These are phyloP conservation scores for Porpolomopsis calyptriformis DNA, from an alignment of 768 basidiomycete species.

Conservation along the genomic window DNA sequence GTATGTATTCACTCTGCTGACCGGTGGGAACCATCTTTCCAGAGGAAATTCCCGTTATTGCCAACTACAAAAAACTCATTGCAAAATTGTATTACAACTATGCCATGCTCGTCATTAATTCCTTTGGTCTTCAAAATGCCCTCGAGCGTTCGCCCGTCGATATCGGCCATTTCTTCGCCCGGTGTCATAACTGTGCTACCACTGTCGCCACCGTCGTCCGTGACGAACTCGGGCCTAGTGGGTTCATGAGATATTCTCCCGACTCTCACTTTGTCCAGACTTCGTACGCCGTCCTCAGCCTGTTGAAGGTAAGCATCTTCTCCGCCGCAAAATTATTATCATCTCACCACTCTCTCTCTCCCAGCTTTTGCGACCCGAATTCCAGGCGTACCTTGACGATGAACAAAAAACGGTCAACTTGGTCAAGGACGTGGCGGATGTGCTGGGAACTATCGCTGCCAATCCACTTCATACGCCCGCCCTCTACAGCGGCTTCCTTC, in stretches of 20 bases:
- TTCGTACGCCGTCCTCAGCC: constrained; percentile 85
- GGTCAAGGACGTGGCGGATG: constrained; percentile 72
- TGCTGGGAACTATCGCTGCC: constrained; percentile 67
- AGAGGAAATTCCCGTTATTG: constrained; percentile 19
- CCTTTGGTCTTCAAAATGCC: constrained; percentile 96
- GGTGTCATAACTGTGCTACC: constrained; percentile 63
- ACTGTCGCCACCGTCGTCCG: constrained; percentile 62
- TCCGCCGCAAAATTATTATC: not conserved
- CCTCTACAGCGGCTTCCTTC: constrained; percentile 76
- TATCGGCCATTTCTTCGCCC: constrained; percentile 75
- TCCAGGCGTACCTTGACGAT: constrained; percentile 63
- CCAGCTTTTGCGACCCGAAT: constrained; percentile 76
- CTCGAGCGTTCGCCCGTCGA: constrained; percentile 65
- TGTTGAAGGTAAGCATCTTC: constrained; percentile 64
- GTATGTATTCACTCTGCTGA: not conserved
- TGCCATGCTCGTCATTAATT: constrained; percentile 80
- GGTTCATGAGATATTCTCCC: constrained; percentile 72
- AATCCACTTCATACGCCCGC: constrained; percentile 82
- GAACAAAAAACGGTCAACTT: constrained; percentile 61
- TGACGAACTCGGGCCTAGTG: constrained; percentile 68
- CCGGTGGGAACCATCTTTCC: not conserved
- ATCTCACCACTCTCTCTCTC: constrained; percentile 1
- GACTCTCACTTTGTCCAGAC: constrained; percentile 88
- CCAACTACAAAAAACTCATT: constrained; percentile 40
- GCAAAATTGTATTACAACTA: constrained; percentile 78